phyloP scores from a whole-genome alignment of 1,139 yeast genomes.

The Diutina pseudorugosa region DNA sequence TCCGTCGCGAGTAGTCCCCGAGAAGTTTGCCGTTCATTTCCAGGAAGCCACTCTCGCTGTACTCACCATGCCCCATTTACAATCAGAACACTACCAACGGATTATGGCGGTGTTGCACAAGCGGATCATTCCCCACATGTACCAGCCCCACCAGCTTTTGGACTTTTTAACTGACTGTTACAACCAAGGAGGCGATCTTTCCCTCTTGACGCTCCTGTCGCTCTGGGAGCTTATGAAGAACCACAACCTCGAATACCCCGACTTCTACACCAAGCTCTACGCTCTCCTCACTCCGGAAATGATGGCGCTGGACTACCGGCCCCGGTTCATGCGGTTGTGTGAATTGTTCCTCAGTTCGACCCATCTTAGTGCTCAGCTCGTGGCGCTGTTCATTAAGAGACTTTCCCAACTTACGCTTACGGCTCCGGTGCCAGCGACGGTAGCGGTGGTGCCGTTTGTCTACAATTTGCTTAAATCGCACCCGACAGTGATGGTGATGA shows the following conservation, averaged over 20 bases:
- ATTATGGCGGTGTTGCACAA: conserved; percentile 66
- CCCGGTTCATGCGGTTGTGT: conserved; percentile 78
- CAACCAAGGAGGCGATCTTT: conserved; percentile 46
- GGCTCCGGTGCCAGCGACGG: conserved; percentile 88
- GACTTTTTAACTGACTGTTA: conserved; percentile 89
- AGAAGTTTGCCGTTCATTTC: conserved; percentile 31
- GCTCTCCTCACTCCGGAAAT: conserved; percentile 65
- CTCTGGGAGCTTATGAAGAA: conserved; percentile 74
- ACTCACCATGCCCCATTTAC: conserved; percentile 16
- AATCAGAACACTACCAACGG: conserved; percentile 54
- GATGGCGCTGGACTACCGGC: conserved; percentile 66
- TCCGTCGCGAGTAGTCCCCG: conserved; percentile 16
- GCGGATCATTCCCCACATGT: conserved; percentile 69
- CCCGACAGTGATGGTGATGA: conserved; percentile 85
- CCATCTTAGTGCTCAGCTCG: conserved; percentile 70
- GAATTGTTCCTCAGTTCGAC: conserved; percentile 82
- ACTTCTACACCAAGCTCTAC: conserved; percentile 75
- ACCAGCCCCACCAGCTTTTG: conserved; percentile 75
- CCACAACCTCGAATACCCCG: conserved; percentile 85
- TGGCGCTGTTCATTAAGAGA: conserved; percentile 83
- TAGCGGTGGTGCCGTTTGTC: conserved; percentile 78
- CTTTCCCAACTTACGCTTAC: conserved; percentile 62
- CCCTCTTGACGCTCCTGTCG: conserved; percentile 78
- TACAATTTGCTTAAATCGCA: conserved; percentile 83
- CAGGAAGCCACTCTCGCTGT: neutral